Evolutionary conservation across 139 green algal species (phyloP).

Genomic region (Pleodorina starrii): DNA sequence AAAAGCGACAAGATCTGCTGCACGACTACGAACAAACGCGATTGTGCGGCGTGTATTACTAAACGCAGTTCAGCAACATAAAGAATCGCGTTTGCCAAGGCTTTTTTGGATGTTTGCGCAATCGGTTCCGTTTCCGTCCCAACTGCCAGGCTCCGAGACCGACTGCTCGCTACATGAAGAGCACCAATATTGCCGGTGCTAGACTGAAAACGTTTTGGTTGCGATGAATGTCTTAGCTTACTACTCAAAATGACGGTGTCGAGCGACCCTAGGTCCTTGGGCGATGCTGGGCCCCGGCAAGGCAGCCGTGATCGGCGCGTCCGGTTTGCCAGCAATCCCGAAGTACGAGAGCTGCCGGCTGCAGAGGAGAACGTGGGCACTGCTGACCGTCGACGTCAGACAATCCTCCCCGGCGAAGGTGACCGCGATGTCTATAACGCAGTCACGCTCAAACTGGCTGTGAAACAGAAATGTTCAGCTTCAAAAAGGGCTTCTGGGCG

Average conservation of each 20-base stretch:
- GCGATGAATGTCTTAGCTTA: too few relatives aligned
- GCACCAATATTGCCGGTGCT: too few relatives aligned
- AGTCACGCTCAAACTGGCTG: too few relatives aligned
- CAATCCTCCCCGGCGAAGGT: slow-evolving; percentile 11
- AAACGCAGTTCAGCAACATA: too few relatives aligned
- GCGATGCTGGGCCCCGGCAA: neutral
- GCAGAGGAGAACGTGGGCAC: neutral
- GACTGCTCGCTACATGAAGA: too few relatives aligned
- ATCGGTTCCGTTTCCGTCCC: neutral
- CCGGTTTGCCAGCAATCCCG: neutral
- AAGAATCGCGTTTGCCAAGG: too few relatives aligned
- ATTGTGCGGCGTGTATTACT: too few relatives aligned
- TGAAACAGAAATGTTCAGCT: too few relatives aligned
- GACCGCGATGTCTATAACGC: too few relatives aligned
- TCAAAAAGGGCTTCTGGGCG: too few relatives aligned
- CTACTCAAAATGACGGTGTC: neutral
- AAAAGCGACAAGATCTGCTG: neutral
- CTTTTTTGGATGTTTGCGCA: too few relatives aligned
- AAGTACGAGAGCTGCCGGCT: neutral
- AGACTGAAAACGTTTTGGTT: too few relatives aligned
- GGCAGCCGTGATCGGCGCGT: neutral
- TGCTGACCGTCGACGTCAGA: neutral
- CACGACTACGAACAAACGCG: neutral
- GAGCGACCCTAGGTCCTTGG: neutral
- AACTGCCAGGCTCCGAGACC: neutral